These are phyloP conservation scores for Polytolypa hystricis DNA, from an alignment of 2,329 filamentous ascomycete species.

Conservation along the genomic window DNA sequence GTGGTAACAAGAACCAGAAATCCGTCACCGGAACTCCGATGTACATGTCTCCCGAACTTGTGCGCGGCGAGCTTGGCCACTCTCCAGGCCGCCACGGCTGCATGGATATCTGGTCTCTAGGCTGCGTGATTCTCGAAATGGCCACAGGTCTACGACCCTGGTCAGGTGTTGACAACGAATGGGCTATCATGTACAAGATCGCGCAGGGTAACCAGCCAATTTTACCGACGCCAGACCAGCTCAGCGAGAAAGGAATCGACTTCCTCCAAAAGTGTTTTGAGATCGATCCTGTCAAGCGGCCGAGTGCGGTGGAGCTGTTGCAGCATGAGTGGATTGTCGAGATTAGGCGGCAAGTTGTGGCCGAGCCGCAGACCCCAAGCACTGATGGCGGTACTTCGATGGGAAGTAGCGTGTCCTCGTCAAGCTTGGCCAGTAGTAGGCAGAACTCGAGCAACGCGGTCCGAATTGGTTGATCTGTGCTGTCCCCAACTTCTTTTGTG, in stretches of 20 bases:
- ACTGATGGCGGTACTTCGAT: constrained; percentile 33
- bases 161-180: constrained; percentile 95
- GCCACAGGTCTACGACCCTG: constrained; percentile 87
- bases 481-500: too few species aligned
- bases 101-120: constrained; percentile 53
- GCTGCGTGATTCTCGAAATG: constrained; percentile 86
- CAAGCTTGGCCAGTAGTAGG: constrained; percentile 9
- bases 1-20: constrained; percentile 51
- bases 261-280: constrained; percentile 82
- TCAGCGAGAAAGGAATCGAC: constrained; percentile 74
- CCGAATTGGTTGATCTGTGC: too few species aligned
- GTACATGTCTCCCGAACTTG: constrained; percentile 99
- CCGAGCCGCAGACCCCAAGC: constrained; percentile 30
- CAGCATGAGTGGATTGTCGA: constrained; percentile 79
- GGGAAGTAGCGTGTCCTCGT: constrained; percentile 16
- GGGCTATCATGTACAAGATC: constrained; percentile 99
- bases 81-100: constrained; percentile 63
- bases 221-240: constrained; percentile 68
- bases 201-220: constrained; percentile 90
- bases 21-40: constrained; percentile 97
- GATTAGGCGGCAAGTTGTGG: constrained; percentile 37
- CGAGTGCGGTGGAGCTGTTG: constrained; percentile 75
- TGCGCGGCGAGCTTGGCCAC: constrained; percentile 73
- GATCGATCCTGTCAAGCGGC: constrained; percentile 65
- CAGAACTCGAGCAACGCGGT: too few species aligned